Conservation (phyloP, 2,329 filamentous ascomycete species). For the Cercospora canescens region DNA sequence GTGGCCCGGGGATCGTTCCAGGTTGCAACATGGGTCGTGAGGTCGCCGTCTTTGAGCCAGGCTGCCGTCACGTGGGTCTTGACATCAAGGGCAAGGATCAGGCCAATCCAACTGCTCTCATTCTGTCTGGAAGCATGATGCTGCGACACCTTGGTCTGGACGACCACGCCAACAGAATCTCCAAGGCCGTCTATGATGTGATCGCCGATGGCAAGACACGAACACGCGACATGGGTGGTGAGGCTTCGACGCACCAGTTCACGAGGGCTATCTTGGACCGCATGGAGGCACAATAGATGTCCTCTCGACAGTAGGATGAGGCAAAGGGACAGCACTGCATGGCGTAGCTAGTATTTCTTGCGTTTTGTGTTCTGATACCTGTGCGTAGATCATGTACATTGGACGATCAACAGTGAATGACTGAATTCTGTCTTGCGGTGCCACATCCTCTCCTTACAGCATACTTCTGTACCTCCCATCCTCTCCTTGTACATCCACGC, state of each 20-base stretch:
- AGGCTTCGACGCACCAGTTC: slow-evolving; percentile 88
- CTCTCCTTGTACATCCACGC: slow-evolving; percentile 44
- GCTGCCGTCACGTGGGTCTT: slow-evolving; percentile 97
- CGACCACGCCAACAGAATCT: slow-evolving; percentile 97
- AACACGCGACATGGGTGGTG: slow-evolving; percentile 95
- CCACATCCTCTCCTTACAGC: slow-evolving; percentile 28
- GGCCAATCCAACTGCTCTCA: slow-evolving; percentile 94
- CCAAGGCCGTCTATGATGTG: slow-evolving; percentile 77
- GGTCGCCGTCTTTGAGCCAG: slow-evolving; percentile 96
- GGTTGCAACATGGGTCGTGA: slow-evolving; percentile 99
- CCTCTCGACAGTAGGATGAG: background rate
- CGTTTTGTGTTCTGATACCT: slow-evolving; percentile 13
- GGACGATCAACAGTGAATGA: background rate
- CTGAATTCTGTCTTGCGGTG: background rate
- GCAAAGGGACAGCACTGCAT: slow-evolving; percentile 6
- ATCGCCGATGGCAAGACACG: slow-evolving; percentile 88
- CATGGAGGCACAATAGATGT: slow-evolving; percentile 65
- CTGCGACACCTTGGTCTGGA: slow-evolving; percentile 95
- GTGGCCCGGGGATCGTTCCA: slow-evolving; percentile 93
- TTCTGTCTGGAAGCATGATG: slow-evolving; percentile 95
- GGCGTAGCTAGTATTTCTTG: slow-evolving; percentile 12
- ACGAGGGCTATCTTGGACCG: slow-evolving; percentile 90
- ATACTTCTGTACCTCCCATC: slow-evolving; percentile 41
- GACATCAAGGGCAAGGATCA: slow-evolving; percentile 99
- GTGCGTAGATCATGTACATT: slow-evolving; percentile 13